Evolutionary conservation across 352 stramenopile species (phyloP), one percentile per base, ranked within the genome.

Genomic region (Phytophthora brassicae): DNA sequence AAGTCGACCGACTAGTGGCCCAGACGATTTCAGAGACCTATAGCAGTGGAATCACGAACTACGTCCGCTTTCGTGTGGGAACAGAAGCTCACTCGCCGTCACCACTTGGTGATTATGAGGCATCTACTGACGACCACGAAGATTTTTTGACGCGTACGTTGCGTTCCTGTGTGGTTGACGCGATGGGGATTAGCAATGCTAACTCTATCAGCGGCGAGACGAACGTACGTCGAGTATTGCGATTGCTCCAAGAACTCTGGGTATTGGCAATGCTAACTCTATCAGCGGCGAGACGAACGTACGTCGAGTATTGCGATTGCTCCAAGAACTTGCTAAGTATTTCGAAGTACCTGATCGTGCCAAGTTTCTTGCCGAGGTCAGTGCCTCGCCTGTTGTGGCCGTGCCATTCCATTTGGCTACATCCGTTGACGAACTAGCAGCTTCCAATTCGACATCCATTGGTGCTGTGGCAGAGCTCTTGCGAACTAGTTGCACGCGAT

Each of bases 191-290:
- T 26, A 42, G 35, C 14, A 13, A 17, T n/a, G 7, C 9, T 12
- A 56, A 33, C 28, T 56, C 36, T 2, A 54, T 56, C 28, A 42
- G 51, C 24, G 36, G 24, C 6, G 62, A 72, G 14, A 60, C 51
- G 14, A 61, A 20, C 13, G 42, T 62, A 14, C 48, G 53, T 49
- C 67, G 67, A n/a, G 45, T 75, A 56, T 29, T 75, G 22, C 53
- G 64, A 13, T 36, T 75, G 16, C 55, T 75, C 3, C 63, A 72
- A 72, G 54, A 66, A 8, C 41, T 75, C 38, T 75, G 33, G 63
- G 50, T 23, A 17, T 75, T 26, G 46, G 35, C 14, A 13, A 17
- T n/a, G 7, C 9, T 12, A 56, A 33, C 28, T 56, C 36, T 2
- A 54, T 56, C 28, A 42, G 51, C 24, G 36, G 24, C 6, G 62